Conservation (phyloP, 306 rosid genomes). For the Sophora flavescens region DNA sequence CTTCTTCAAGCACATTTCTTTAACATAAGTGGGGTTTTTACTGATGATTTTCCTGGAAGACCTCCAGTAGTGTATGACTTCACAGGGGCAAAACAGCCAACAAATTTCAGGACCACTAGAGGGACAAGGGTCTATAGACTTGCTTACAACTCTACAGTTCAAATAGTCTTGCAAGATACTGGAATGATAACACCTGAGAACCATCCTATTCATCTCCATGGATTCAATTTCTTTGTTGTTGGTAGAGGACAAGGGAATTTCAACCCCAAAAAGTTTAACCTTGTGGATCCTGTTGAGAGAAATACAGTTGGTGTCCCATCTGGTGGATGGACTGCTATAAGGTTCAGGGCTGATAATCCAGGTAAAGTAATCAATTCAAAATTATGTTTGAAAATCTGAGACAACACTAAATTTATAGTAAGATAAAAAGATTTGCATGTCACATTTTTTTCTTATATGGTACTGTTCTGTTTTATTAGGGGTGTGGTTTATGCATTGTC, state of each 20-base stretch:
- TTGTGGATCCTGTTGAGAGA: constrained; percentile 87
- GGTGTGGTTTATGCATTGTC: constrained; percentile 85
- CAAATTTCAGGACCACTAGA: constrained; percentile 60
- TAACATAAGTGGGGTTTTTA: constrained; percentile 77
- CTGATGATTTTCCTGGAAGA: constrained; percentile 77
- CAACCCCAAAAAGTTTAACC: constrained; percentile 67
- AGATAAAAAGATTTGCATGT: neutral
- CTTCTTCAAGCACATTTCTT: constrained; percentile 90
- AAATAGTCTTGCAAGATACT: constrained; percentile 83
- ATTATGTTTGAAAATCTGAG: neutral
- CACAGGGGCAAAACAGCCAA: constrained; percentile 61
- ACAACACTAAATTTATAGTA: neutral
- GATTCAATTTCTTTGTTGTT: constrained; percentile 81
- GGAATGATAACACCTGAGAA: constrained; percentile 83
- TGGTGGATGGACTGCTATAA: constrained; percentile 84
- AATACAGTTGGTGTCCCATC: constrained; percentile 83
- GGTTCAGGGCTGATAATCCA: constrained; percentile 92
- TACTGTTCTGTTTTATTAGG: constrained; percentile 49
- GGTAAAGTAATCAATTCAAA: constrained; percentile 49
- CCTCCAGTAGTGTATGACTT: constrained; percentile 65
- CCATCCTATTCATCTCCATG: constrained; percentile 91
- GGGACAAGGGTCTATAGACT: constrained; percentile 84
- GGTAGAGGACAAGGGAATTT: constrained; percentile 82
- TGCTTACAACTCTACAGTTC: constrained; percentile 75
- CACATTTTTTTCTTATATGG: neutral